Percentiles rank a stretch among this genome's conserved stretches.
Evolutionary conservation across 2,329 filamentous ascomycete species (phyloP).

Genomic region (Malbranchea zuffiana): DNA sequence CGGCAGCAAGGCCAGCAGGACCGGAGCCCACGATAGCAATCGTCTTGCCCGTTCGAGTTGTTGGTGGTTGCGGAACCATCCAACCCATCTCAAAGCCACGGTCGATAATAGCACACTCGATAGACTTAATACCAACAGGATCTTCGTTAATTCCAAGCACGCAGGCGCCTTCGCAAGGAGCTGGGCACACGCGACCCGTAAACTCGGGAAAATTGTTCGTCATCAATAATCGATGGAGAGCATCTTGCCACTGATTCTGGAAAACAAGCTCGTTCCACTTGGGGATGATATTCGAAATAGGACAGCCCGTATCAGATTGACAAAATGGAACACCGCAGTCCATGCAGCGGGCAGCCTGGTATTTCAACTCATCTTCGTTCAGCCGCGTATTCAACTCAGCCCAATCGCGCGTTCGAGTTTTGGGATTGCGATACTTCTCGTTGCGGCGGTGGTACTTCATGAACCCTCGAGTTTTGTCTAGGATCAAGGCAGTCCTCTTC

Average conservation of each 20-base stretch:
- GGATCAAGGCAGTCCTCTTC: conserved; percentile 74
- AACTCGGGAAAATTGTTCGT: conserved; percentile 99
- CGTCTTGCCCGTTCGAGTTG: conserved; percentile 74
- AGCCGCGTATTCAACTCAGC: conserved; percentile 78
- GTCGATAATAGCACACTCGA: conserved; percentile 96
- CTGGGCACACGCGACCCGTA: conserved; percentile 91
- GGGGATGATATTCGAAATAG: conserved; percentile 94
- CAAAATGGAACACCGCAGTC: conserved; percentile 98
- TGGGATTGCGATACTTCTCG: conserved; percentile 82
- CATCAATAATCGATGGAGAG: conserved; percentile 81
- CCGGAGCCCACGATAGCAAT: conserved; percentile 86
- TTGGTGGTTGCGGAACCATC: conserved; percentile 77
- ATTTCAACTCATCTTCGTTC: conserved; percentile 90
- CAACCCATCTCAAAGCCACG: conserved; percentile 96
- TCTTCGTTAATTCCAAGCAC: conserved; percentile 95
- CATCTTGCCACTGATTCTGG: conserved; percentile 74
- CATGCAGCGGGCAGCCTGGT: conserved; percentile 94
- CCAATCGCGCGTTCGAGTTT: conserved; percentile 84
- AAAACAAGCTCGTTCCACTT: conserved; percentile 86
- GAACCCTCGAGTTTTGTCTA: conserved; percentile 97
- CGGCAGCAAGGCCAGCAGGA: conserved; percentile 76
- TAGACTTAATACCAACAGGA: conserved; percentile 94
- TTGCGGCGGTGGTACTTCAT: conserved; percentile 91
- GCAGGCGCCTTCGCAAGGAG: conserved; percentile 91
- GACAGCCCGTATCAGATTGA: conserved; percentile 89